A percentile compares a stretch with the other conserved stretches of the same genome.
Evolutionary conservation across 352 stramenopile species (phyloP).

Genomic region (Phytophthora niederhauseri): DNA sequence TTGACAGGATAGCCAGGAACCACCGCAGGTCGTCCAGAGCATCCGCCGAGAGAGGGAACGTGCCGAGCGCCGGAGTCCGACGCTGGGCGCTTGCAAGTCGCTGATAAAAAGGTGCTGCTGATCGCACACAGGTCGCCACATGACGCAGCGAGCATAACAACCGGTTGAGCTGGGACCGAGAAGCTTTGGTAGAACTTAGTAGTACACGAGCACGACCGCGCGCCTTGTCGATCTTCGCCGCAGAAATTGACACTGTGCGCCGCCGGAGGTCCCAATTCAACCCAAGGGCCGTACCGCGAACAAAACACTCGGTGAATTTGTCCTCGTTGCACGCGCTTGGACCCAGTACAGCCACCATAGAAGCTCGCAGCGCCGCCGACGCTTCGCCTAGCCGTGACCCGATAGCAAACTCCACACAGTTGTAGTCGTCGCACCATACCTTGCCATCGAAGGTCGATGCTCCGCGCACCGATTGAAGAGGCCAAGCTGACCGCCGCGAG

Average conservation of each 20-base stretch:
- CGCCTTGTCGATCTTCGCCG: background rate
- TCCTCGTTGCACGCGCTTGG: background rate
- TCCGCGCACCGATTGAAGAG: background rate
- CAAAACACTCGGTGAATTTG: background rate
- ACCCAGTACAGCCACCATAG: background rate
- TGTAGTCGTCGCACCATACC: slow-evolving; percentile 18
- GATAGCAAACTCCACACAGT: background rate
- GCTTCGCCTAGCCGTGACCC: too few species aligned
- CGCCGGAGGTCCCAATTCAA: background rate
- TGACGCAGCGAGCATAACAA: background rate
- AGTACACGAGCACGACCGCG: background rate
- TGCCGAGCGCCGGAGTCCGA: too few species aligned
- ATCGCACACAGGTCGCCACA: too few species aligned
- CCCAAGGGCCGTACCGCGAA: background rate
- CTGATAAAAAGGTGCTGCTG: too few species aligned
- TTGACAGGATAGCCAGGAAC: too few species aligned
- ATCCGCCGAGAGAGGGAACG: too few species aligned
- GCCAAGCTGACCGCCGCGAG: background rate
- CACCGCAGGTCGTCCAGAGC: too few species aligned
- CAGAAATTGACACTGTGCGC: background rate
- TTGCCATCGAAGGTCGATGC: slow-evolving; percentile 3
- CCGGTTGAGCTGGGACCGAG: background rate
- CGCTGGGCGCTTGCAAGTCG: too few species aligned
- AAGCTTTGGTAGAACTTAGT: background rate
- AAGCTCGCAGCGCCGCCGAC: background rate